Percentiles rank a stretch among this genome's conserved stretches.
Evolutionary conservation across 257 asterid species (phyloP).

Genomic region (Solanum bulbocastanum): DNA sequence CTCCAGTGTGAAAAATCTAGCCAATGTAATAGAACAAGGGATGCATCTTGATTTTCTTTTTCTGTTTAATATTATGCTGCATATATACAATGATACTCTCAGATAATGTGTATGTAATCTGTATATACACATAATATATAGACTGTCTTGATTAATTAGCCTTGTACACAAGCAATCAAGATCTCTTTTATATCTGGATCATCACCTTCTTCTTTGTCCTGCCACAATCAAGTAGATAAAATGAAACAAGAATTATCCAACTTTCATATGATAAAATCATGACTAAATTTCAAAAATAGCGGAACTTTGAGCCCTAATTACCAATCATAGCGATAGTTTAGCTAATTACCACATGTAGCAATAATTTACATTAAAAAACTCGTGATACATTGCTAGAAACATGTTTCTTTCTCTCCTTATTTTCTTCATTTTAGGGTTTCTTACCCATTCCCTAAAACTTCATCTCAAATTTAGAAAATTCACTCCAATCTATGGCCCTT

Average conservation of each 20-base stretch:
- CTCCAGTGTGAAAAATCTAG: background rate
- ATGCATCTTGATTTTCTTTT: background rate
- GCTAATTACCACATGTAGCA: background rate
- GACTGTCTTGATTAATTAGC: background rate
- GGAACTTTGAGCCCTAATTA: background rate
- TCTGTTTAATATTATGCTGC: no score
- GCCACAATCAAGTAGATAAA: background rate
- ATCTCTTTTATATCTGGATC: slow-evolving; percentile 66
- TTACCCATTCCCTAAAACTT: no score
- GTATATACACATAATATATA: background rate
- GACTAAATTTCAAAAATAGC: background rate
- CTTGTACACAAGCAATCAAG: slow-evolving; percentile 51
- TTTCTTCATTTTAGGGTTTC: no score
- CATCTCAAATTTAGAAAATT: no score
- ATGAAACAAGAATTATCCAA: background rate
- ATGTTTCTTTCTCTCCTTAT: no score
- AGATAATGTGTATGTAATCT: background rate
- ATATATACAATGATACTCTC: background rate
- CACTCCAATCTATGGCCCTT: no score
- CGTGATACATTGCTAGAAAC: no score
- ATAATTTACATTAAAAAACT: background rate
- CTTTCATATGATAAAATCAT: background rate
- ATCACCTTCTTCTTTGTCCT: slow-evolving; percentile 97
- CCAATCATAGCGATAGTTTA: background rate
- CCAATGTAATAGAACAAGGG: background rate